Conservation (phyloP, 2,329 filamentous ascomycete species). For the Fusarium coffeatum region DNA sequence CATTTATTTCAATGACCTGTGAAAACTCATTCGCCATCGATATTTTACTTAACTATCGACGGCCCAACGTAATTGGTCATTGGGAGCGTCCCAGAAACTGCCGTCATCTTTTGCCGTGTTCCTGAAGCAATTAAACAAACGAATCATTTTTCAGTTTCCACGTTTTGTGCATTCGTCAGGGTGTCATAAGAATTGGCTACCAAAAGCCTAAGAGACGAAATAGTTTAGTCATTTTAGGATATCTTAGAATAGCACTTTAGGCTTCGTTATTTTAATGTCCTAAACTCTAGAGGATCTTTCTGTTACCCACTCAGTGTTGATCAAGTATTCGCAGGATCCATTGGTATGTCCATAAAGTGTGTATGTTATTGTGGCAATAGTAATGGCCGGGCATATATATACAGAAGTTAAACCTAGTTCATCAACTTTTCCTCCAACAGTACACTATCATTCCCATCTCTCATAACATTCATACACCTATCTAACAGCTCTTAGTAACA, state of each 20-base stretch:
- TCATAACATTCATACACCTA: neutral
- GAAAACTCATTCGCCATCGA: neutral
- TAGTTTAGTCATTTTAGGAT: too few relatives aligned
- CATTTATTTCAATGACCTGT: neutral
- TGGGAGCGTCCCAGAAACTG: neutral
- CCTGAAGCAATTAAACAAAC: neutral
- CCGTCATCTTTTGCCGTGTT: neutral
- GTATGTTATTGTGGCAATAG: neutral
- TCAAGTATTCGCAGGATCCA: neutral
- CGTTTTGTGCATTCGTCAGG: neutral
- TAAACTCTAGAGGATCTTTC: neutral
- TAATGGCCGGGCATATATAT: neutral
- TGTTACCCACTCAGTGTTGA: too few relatives aligned
- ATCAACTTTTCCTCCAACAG: neutral
- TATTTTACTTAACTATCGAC: neutral
- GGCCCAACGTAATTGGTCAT: neutral
- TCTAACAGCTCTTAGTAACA: constrained; percentile 29
- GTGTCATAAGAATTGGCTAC: too few relatives aligned
- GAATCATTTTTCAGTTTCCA: neutral
- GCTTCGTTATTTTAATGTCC: too few relatives aligned
- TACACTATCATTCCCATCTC: neutral
- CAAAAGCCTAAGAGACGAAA: too few relatives aligned
- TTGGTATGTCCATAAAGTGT: neutral
- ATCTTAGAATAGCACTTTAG: too few relatives aligned
- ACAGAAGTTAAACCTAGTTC: neutral